Evolutionary conservation across 2,329 filamentous ascomycete genomes (phyloP).

Genomic region (Dendrostoma leiphaemia): DNA sequence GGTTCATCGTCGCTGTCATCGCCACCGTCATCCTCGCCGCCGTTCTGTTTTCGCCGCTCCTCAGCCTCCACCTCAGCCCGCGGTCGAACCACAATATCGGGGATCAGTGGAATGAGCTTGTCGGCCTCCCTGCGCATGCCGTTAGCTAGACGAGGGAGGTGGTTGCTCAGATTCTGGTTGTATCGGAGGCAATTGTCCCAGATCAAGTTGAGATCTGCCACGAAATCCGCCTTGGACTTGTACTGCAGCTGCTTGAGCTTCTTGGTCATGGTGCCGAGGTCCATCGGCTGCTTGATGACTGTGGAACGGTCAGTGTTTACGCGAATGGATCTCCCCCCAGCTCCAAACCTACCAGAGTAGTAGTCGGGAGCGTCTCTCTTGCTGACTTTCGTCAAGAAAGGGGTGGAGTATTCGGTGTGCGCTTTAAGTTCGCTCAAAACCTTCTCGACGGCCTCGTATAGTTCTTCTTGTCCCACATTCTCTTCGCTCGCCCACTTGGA

Average conservation of each 20-base stretch:
- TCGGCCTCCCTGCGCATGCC: constrained; percentile 98
- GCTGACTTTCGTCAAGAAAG: constrained; percentile 90
- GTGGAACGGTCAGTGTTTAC: constrained; percentile 29
- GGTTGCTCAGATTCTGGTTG: constrained; percentile 86
- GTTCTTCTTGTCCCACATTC: constrained; percentile 93
- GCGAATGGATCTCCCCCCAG: not conserved
- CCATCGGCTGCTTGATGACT: constrained; percentile 98
- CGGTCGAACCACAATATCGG: constrained; percentile 85
- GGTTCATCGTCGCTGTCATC: constrained; percentile 97
- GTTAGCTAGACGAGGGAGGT: constrained; percentile 86
- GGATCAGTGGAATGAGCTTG: constrained; percentile 91
- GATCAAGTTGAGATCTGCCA: constrained; percentile 88
- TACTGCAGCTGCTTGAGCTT: constrained; percentile 81
- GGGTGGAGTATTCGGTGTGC: constrained; percentile 95
- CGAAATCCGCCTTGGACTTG: constrained; percentile 92
- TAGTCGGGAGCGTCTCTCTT: constrained; percentile 98
- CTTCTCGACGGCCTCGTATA: constrained; percentile 96
- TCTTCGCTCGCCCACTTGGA: constrained; percentile 99
- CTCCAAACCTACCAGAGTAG: constrained; percentile 67
- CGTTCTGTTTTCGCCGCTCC: constrained; percentile 79
- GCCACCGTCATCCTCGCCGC: constrained; percentile 75
- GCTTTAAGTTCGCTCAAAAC: constrained; percentile 96
- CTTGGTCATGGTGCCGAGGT: constrained; percentile 96
- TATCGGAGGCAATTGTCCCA: constrained; percentile 98
- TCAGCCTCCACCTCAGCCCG: constrained; percentile 93